Evolutionary conservation across 2,329 filamentous ascomycete species (phyloP).

Genomic region (Beauveria sp.): DNA sequence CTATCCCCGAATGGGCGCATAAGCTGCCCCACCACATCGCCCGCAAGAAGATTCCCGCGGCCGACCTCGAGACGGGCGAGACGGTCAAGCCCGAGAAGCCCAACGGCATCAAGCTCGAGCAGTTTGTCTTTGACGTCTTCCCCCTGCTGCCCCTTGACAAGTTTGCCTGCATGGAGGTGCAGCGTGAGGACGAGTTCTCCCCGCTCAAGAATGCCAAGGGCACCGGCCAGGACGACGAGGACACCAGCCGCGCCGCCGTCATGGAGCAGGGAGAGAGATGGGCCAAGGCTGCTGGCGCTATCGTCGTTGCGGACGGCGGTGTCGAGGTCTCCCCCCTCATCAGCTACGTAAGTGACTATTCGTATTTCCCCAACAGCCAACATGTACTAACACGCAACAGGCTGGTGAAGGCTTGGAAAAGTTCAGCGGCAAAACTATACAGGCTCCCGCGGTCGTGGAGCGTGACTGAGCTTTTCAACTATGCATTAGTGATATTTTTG

Average conservation of each 20-base stretch:
- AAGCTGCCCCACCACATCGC: slow-evolving; percentile 92
- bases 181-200: slow-evolving; percentile 95
- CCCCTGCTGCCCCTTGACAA: slow-evolving; percentile 76
- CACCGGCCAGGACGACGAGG: slow-evolving; percentile 85
- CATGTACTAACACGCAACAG: slow-evolving; percentile 27
- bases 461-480: slow-evolving; percentile 24
- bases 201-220: slow-evolving; percentile 86
- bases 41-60: slow-evolving; percentile 93
- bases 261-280: slow-evolving; percentile 84
- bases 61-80: slow-evolving; percentile 69
- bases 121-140: slow-evolving; percentile 99
- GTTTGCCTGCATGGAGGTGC: slow-evolving; percentile 94
- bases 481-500: not conserved
- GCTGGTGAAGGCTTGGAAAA: slow-evolving; percentile 56
- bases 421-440: slow-evolving; percentile 44
- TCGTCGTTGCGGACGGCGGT: slow-evolving; percentile 61
- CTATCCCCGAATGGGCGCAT: slow-evolving; percentile 78
- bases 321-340: slow-evolving; percentile 88
- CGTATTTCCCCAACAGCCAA: not conserved
- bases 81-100: slow-evolving; percentile 86
- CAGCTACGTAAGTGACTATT: slow-evolving; percentile 74
- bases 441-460: slow-evolving; percentile 45
- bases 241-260: slow-evolving; percentile 87
- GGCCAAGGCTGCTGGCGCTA: slow-evolving; percentile 70
- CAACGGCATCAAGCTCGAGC: slow-evolving; percentile 98